Evolutionary conservation across 176 grass and related monocot genomes (phyloP), one percentile per base, ranked within the genome.

Genomic region (Chloris gayana): DNA sequence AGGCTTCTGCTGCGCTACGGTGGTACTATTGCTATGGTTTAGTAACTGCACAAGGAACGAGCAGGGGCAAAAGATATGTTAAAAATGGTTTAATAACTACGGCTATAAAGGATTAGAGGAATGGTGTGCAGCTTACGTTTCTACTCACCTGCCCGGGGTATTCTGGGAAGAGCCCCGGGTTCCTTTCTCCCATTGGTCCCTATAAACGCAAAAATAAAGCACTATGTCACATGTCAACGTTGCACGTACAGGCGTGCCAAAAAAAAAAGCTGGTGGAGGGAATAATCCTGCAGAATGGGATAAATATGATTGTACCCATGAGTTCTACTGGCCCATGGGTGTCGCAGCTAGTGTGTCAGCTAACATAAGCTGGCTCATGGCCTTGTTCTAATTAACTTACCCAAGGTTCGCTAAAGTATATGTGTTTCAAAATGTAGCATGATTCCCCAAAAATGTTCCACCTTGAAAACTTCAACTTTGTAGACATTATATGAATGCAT

Each of bases 131-230:
- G 7, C 42, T 66, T 45, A 38, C 44, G n/a, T 72, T 53, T 72
- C 14, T 17, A 72, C 57, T 80, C 86, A 90, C 94, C 91, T 97
- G 94, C 69, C 91, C 91, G 50, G 91, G 94, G 88, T 89, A 92
- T 81, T 97, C 94, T 75, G 94, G 88, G 83, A 97, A 91, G 41
- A 91, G 71, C 71, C 94, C 82, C 59, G 77, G 74, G 69, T 89
- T 93, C 81, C 86, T 93, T 78, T 93, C 88, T 83, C 84, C 88
- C 22, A 64, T 70, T 89, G 85, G 91, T 77, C 76, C 91, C 94
- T 97, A 22, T 77, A 86, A 25, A 78, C 75, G 46, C 72, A 85
- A 90, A n/a, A 89, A 45, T 30, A 64, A 75, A 65, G 72, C 76
- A 73, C 57, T 39, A 46, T 25, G 30, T 85, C 82, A 89, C 87